A percentile compares a stretch with the other conserved stretches of the same genome.
phyloP scores from a whole-genome alignment of 163 green algal genomes.

The Coccomyxa subellipsoidea region DNA sequence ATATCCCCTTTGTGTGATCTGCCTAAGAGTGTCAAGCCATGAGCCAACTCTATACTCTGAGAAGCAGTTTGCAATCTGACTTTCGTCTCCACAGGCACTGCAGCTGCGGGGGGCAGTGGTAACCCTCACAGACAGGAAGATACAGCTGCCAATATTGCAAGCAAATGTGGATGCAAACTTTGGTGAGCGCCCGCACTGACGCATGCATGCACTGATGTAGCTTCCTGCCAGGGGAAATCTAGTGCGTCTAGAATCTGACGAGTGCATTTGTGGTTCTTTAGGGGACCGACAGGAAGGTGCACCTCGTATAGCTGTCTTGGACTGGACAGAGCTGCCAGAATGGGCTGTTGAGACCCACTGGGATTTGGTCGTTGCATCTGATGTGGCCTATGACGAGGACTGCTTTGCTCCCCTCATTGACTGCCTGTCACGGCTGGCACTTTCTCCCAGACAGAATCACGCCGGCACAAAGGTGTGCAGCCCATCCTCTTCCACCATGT shows the following conservation, averaged over 20 bases:
- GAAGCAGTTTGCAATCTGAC: too few species aligned
- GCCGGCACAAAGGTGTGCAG: too few species aligned
- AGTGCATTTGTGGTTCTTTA: neutral
- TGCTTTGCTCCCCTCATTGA: neutral
- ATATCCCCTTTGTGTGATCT: too few species aligned
- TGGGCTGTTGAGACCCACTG: neutral
- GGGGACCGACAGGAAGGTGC: neutral
- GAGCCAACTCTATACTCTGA: too few species aligned
- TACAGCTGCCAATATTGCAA: neutral
- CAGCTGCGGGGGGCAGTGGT: neutral
- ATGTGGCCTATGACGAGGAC: slow-evolving; percentile 11
- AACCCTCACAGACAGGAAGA: neutral
- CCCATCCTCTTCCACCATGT: too few species aligned
- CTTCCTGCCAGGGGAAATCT: too few species aligned
- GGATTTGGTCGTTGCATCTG: slow-evolving; percentile 5
- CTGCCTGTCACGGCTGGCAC: neutral
- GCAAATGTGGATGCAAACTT: neutral
- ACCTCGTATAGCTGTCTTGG: neutral
- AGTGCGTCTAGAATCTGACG: neutral
- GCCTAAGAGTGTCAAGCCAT: too few species aligned
- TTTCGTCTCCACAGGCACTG: neutral
- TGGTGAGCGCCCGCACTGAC: too few species aligned
- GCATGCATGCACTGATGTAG: too few species aligned
- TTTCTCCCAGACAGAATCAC: too few species aligned
- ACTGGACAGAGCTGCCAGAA: neutral